Base-by-base conservation (phyloP, 441 rosid species). In the Gossypium lobatum region DNA sequence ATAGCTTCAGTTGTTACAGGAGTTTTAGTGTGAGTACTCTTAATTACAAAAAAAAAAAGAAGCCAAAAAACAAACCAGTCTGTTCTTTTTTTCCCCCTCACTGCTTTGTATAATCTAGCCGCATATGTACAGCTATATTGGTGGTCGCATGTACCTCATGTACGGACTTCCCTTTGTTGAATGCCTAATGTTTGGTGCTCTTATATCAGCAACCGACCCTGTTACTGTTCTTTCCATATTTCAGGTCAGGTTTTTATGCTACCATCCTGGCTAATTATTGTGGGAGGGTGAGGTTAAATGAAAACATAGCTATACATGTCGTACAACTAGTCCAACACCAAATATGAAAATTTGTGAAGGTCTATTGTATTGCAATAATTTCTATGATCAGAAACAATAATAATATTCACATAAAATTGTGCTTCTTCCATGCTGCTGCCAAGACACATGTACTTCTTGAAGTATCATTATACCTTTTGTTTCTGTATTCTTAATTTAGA, bases 161-260 rank as follows among this genome's bases (percentile, higher is more conserved):
- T 95, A 88, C 83, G 84, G 72, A 73, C 96, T 95, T 80, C 98
- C 99, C 7, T 87, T 91, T 45, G 88, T 91, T 61, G 99, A 95
- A 82, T 95, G 99, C 73, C 87, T 95, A 69, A 93, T 91, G 97
- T 95, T 93, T 77, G 99, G 99, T 74, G 93, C 98, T 72, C 93
- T 95, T 57, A 95, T 95, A 84, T 95, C 99, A 20, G 99, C 99
- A 67, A 95, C 99, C 0, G 99, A 95, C 82, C 99, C 99, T 81
- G 99, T 95, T 76, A 95, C 99, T 2, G 99, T 93, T 66, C 81
- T 95, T 76, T 93, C 99, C 70, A 93, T 93, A 83, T 95, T 95
- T 79, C 99, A 93, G 99, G 99, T 95, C 13, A 8, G 13, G 26
- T 55, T 59, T n/a, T 55, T 28, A 52, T 66, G 77, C 21, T 58